Base-by-base conservation (phyloP, 306 rosid species). In the Trifolium dubium region DNA sequence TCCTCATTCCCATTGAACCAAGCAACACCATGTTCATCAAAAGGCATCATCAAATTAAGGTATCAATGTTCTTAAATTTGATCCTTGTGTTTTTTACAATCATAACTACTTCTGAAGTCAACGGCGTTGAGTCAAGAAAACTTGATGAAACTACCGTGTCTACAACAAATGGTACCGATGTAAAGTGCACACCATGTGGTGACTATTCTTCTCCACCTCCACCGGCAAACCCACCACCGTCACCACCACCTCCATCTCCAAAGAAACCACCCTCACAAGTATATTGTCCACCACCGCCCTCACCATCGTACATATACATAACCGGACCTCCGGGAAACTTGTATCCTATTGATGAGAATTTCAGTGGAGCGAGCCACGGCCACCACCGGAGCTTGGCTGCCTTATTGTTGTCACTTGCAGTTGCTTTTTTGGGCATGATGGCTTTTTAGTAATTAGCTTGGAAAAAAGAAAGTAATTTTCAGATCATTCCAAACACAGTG, bases 241-340 rank as follows among this genome's bases (percentile, higher is more conserved):
- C 80, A 1, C 79, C 80, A 4, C 87, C 87, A 4, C 82, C 85
- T 0, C 83, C 80, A 2, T 39, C 83, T 1, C 83, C 85, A 0
- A 77, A 77, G 70, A 84, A 84, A 66, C 28, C 74, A 30, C 69
- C 85, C 0, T 31, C 85, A 2, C 17, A 31, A 5, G 55, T 39
- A 39, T 44, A 84, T 5, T 80, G 85, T 23, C 85, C 85, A 0
- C 87, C 87, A 12, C 86, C 86, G 1, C 87, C 85, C 0, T 83
- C 87, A 5, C 37, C 83, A 3, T 51, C 83, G 0, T 58, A 10
- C 49, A 46, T 74, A 4, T 84, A 84, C 81, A 73, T 81, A 19
- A 84, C 85, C n/a, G 88, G 85, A 8, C 88, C 88, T 9, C 88
- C 88, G 2, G 83, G 83, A 17, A 72, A 81, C 55, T 51, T 84